Conservation (phyloP, 345 rosid species). For the Populus ilicifolia region DNA sequence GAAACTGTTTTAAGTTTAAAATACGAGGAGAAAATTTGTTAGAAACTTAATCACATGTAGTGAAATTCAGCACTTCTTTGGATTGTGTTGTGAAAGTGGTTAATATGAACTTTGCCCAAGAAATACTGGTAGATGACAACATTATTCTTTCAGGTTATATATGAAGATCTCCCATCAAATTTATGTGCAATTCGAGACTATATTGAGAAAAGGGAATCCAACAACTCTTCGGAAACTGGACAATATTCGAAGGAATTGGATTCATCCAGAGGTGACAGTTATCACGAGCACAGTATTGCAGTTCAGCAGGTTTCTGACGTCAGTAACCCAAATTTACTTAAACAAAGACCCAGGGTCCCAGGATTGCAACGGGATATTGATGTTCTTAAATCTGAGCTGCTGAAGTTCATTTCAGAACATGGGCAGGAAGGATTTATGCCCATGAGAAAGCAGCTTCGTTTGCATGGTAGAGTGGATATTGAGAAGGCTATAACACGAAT, state of each 20-base stretch:
- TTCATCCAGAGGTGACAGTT: constrained; percentile 27
- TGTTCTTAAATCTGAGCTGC: constrained; percentile 74
- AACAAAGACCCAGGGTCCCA: constrained; percentile 75
- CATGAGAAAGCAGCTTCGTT: constrained; percentile 92
- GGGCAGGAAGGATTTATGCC: constrained; percentile 99
- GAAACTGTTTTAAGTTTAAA: background rate
- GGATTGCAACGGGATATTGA: constrained; percentile 80
- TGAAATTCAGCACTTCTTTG: background rate
- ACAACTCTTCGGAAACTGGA: constrained; percentile 36
- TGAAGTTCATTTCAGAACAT: constrained; percentile 69
- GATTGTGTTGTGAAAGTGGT: background rate
- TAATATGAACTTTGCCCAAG: background rate
- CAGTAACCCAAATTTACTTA: constrained; percentile 23
- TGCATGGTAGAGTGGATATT: constrained; percentile 85
- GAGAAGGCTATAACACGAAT: constrained; percentile 87
- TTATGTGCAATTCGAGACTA: constrained; percentile 86
- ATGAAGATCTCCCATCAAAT: constrained; percentile 96
- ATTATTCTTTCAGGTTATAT: constrained; percentile 59
- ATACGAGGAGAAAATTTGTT: background rate
- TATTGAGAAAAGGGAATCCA: constrained; percentile 54
- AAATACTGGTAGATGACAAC: background rate
- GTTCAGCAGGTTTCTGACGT: constrained; percentile 17
- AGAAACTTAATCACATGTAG: background rate
- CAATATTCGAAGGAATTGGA: constrained; percentile 32
- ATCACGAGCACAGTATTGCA: constrained; percentile 7